Evolutionary conservation across 257 asterid species (phyloP).

Genomic region (Sherardia arvensis): DNA sequence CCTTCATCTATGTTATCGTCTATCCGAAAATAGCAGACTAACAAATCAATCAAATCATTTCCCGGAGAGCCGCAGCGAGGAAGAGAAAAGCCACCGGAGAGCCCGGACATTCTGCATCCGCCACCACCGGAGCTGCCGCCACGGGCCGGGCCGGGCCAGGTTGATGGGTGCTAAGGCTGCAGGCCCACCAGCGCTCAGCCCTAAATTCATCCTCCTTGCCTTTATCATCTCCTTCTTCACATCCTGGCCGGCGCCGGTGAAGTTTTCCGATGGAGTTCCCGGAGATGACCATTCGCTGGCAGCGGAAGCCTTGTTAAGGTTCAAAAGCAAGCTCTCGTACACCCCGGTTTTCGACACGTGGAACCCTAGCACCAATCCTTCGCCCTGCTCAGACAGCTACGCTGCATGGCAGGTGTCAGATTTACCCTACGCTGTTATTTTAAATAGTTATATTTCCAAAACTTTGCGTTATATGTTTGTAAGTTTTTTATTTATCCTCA

Average conservation of each 20-base stretch:
- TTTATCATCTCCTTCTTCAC: background rate
- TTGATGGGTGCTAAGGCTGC: slow-evolving; percentile 50
- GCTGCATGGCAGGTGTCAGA: slow-evolving; percentile 63
- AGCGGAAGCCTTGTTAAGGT: slow-evolving; percentile 35
- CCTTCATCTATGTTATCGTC: background rate
- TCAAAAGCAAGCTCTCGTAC: slow-evolving; percentile 44
- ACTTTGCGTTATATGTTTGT: too few species aligned
- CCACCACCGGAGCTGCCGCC: background rate
- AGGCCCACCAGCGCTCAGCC: slow-evolving; percentile 19
- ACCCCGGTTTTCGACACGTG: slow-evolving; percentile 43
- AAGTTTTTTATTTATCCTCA: too few species aligned
- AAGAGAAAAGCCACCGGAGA: background rate
- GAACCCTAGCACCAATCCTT: slow-evolving; percentile 43
- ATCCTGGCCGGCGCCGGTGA: background rate
- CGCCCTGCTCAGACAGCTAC: slow-evolving; percentile 45
- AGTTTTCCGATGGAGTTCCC: slow-evolving; percentile 18
- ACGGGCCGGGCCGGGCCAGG: slow-evolving; percentile 11
- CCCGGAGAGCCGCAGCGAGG: background rate
- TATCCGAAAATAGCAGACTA: background rate
- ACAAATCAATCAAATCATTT: background rate
- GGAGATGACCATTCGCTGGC: slow-evolving; percentile 1
- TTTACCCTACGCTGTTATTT: too few species aligned
- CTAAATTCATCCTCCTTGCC: background rate
- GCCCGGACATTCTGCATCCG: background rate
- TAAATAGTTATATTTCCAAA: too few species aligned